Evolutionary conservation across 768 basidiomycete species (phyloP).

Genomic region (Inosperma sp.): DNA sequence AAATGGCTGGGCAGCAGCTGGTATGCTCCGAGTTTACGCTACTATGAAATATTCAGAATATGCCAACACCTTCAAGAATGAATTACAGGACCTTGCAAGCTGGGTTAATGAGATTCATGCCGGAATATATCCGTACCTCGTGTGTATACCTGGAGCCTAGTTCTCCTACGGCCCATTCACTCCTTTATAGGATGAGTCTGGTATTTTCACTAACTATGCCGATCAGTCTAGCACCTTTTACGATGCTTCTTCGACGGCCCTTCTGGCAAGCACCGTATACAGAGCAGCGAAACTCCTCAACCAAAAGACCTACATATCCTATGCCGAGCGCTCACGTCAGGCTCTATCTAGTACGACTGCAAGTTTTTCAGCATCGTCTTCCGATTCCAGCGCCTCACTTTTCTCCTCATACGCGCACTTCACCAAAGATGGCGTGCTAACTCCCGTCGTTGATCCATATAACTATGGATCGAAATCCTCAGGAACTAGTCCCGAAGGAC

Average conservation of each 20-base stretch:
- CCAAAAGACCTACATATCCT: slow-evolving; percentile 45
- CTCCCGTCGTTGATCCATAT: slow-evolving; percentile 73
- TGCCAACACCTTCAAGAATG: slow-evolving; percentile 39
- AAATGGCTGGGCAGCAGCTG: slow-evolving; percentile 86
- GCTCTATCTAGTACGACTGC: slow-evolving; percentile 26
- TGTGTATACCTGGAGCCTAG: slow-evolving; percentile 35
- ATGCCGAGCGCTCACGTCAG: slow-evolving; percentile 54
- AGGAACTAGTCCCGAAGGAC: slow-evolving; percentile 59
- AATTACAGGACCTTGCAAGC: slow-evolving; percentile 53
- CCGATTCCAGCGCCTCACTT: slow-evolving; percentile 9
- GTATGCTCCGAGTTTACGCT: slow-evolving; percentile 77
- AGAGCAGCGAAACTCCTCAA: slow-evolving; percentile 55
- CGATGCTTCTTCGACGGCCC: slow-evolving; percentile 68
- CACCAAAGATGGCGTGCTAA: slow-evolving; percentile 58
- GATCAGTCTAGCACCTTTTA: slow-evolving; percentile 55
- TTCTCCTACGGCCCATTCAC: slow-evolving; percentile 8
- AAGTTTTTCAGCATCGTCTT: neutral
- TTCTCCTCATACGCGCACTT: slow-evolving; percentile 39
- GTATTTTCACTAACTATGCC: slow-evolving; percentile 70
- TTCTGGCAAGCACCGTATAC: slow-evolving; percentile 75
- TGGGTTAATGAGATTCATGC: slow-evolving; percentile 73
- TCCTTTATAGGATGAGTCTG: slow-evolving; percentile 36
- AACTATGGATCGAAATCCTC: slow-evolving; percentile 42
- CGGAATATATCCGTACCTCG: slow-evolving; percentile 62
- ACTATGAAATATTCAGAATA: slow-evolving; percentile 66